These are phyloP conservation scores for Omphalea diandra DNA, from an alignment of 441 rosid genomes.

Conservation along the genomic window DNA sequence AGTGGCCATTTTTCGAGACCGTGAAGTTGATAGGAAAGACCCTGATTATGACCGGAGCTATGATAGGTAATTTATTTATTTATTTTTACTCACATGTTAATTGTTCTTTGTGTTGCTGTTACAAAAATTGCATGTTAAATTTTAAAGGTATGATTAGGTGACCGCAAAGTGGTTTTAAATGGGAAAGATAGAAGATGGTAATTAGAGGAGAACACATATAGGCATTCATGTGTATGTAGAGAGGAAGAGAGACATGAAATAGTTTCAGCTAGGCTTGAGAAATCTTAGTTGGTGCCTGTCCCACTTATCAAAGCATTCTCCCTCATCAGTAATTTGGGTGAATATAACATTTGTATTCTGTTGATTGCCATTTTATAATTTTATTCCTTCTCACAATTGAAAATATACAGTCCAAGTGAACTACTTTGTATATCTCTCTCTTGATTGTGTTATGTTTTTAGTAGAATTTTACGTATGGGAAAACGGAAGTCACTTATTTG, in stretches of 20 bases:
- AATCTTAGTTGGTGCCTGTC: neutral
- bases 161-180: neutral
- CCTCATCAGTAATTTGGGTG: neutral
- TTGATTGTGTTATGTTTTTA: neutral
- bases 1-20: slow-evolving; percentile 86
- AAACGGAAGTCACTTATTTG: neutral
- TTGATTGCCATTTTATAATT: neutral
- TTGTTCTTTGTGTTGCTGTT: neutral
- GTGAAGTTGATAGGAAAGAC: slow-evolving; percentile 70
- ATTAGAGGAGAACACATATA: neutral
- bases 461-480: neutral
- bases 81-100: slow-evolving; percentile 9
- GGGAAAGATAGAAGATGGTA: neutral
- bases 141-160: neutral
- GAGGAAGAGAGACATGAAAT: neutral
- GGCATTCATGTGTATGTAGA: neutral
- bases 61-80: slow-evolving; percentile 48
- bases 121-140: neutral
- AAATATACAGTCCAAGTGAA: neutral
- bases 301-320: neutral
- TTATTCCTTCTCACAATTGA: neutral
- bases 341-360: neutral
- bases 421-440: neutral
- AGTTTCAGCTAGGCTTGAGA: neutral
- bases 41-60: slow-evolving; percentile 85